Percentiles rank a stretch among this genome's conserved stretches.
phyloP scores from a whole-genome alignment of 1,284 basidiomycete species.

The Microstroma glucosiphilum region DNA sequence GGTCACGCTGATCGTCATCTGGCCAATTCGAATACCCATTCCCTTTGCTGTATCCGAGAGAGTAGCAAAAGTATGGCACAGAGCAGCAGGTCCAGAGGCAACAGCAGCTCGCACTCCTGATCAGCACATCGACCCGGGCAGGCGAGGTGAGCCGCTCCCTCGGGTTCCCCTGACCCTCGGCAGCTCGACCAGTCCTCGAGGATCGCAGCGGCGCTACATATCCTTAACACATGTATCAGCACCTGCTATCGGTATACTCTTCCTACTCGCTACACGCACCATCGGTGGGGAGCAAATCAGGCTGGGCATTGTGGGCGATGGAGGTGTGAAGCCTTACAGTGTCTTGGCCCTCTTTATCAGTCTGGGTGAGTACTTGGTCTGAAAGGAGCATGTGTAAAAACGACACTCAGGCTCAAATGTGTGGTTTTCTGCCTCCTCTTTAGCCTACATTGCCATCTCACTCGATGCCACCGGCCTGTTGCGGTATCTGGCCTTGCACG shows the following conservation, averaged over 20 bases:
- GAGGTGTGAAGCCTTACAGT: slow-evolving; percentile 80
- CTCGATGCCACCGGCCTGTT: slow-evolving; percentile 84
- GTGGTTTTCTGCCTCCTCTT: neutral
- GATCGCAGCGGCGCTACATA: slow-evolving; percentile 6
- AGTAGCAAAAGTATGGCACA: neutral
- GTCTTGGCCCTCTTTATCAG: slow-evolving; percentile 88
- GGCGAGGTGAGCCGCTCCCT: neutral
- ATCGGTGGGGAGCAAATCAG: slow-evolving; percentile 64
- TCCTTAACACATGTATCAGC: slow-evolving; percentile 34
- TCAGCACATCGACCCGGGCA: neutral
- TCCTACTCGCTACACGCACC: slow-evolving; percentile 70
- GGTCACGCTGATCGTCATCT: slow-evolving; percentile 44
- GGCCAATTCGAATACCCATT: slow-evolving; percentile 33
- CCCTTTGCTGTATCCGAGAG: slow-evolving; percentile 18
- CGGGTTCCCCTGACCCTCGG: no score
- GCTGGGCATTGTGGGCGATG: slow-evolving; percentile 63
- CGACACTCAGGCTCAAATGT: neutral
- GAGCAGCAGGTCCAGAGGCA: neutral
- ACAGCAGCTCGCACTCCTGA: neutral
- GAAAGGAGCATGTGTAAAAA: no score
- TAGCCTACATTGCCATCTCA: slow-evolving; percentile 85
- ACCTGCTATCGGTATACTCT: slow-evolving; percentile 69
- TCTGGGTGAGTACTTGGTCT: slow-evolving; percentile 50
- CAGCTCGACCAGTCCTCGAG: neutral
- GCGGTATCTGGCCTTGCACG: slow-evolving; percentile 77